Evolutionary conservation across 345 rosid species (phyloP), one percentile per base, ranked within the genome.

Genomic region (Rhizophora mangle): DNA sequence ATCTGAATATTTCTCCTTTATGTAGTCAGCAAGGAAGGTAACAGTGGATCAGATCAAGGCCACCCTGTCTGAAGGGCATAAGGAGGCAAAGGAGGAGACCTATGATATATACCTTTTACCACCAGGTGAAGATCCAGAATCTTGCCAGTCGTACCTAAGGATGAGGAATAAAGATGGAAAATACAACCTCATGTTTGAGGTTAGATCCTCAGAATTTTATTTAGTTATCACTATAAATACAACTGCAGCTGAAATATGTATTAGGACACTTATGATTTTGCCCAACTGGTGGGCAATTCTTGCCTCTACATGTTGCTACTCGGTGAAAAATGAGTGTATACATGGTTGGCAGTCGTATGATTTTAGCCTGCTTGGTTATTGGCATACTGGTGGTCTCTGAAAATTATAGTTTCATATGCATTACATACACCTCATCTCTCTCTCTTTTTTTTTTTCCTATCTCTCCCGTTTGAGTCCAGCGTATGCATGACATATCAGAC

Each of bases 141-240:
- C 98, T 43, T 96, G 99, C 68, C 98, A 96, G 66, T 96, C 99
- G 46, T 96, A 96, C 79, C 72, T 92, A 76, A 89, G 99, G 82
- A 96, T 96, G 98, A 85, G 98, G 78, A 96, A 96, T 69, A 96
- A 90, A 86, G 98, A 96, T 71, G 99, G 98, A 80, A 92, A 90
- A 81, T 96, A 96, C 74, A 92, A 87, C 79, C 99, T 96, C 73
- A 96, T 96, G 99, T 92, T 96, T 83, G 99, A 96, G 99, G 99
- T 96, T 73, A 73, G 90, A 32, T 67, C 60, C 57, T 19, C 21
- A 34, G 57, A 73, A 73, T 62, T 49, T 53, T 43, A 53, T 68
- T 64, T 49, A 30, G 52, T 30, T 68, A 21, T n/a, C 7, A 62
- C 61, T 8, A 4, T 20, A 36, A 47, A n/a, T 63, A 36, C 16